Evolutionary conservation across 2,329 filamentous ascomycete species (phyloP).

Genomic region (Cercospora berteroae): DNA sequence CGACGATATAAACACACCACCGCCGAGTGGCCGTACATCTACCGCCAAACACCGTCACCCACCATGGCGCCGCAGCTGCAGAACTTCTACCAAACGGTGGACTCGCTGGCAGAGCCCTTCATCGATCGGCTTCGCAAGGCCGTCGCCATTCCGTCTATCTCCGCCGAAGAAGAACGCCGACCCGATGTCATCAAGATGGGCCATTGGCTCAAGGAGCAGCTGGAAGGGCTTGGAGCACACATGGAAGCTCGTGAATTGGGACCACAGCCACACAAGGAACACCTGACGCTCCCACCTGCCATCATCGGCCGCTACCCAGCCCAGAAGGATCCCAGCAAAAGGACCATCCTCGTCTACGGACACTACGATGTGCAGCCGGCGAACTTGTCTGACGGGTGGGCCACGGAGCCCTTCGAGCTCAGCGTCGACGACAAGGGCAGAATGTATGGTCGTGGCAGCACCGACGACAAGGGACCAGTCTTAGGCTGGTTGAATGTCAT

Average conservation of each 20-base stretch:
- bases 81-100: slow-evolving; percentile 89
- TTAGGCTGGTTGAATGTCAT: slow-evolving; percentile 98
- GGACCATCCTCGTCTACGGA: slow-evolving; percentile 93
- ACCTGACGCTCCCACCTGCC: slow-evolving; percentile 88
- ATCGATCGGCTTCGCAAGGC: slow-evolving; percentile 88
- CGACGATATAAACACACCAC: neutral
- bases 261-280: slow-evolving; percentile 86
- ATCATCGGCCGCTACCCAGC: slow-evolving; percentile 76
- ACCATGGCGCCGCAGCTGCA: slow-evolving; percentile 87
- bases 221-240: slow-evolving; percentile 77
- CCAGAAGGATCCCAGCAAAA: slow-evolving; percentile 86
- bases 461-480: slow-evolving; percentile 97
- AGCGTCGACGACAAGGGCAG: slow-evolving; percentile 84
- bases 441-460: slow-evolving; percentile 94
- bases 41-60: slow-evolving; percentile 39
- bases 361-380: slow-evolving; percentile 99
- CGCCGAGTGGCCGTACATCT: slow-evolving; percentile 48
- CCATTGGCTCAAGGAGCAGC: slow-evolving; percentile 79
- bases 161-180: slow-evolving; percentile 82
- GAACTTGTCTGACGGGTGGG: slow-evolving; percentile 89
- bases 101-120: slow-evolving; percentile 73
- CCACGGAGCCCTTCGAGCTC: slow-evolving; percentile 88
- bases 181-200: slow-evolving; percentile 96
- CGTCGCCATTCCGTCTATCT: slow-evolving; percentile 94
- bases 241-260: slow-evolving; percentile 85